Conservation (phyloP, 768 basidiomycete species). For the Grammothele lineata region DNA sequence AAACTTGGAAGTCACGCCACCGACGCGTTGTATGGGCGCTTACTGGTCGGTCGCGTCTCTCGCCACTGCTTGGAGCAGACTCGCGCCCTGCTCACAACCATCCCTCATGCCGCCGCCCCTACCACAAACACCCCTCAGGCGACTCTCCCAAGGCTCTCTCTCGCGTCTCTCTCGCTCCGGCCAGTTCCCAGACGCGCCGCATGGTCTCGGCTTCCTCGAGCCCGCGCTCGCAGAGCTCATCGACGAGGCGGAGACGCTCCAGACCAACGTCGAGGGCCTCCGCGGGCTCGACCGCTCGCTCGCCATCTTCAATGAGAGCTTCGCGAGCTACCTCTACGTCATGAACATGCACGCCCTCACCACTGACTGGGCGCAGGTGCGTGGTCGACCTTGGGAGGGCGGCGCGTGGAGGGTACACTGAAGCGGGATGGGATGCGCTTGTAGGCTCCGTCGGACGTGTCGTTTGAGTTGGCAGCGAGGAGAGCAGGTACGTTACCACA, state of each 20-base stretch:
- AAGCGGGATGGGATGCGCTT: neutral
- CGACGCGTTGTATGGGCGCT: too few species aligned
- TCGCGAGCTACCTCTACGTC: conserved; percentile 86
- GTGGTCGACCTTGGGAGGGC: conserved; percentile 20
- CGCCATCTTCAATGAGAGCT: conserved; percentile 86
- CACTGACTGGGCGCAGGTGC: conserved; percentile 84
- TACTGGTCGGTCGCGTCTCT: too few species aligned
- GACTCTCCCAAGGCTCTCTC: conserved; percentile 89
- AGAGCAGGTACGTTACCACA: conserved; percentile 15
- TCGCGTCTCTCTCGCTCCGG: conserved; percentile 79
- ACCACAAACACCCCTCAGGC: conserved; percentile 78
- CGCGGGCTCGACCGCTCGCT: conserved; percentile 70
- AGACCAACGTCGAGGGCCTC: conserved; percentile 70
- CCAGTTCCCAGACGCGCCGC: conserved; percentile 68
- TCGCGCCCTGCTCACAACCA: too few species aligned
- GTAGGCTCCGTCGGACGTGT: conserved; percentile 20
- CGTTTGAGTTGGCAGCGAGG: conserved; percentile 10
- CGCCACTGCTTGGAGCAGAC: too few species aligned
- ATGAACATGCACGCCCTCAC: conserved; percentile 95
- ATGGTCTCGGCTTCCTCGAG: conserved; percentile 82
- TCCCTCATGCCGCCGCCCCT: conserved; percentile 26
- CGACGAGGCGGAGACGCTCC: conserved; percentile 82
- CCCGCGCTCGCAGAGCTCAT: conserved; percentile 81
- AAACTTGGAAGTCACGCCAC: too few species aligned
- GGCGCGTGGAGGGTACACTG: neutral